These are phyloP conservation scores for Fusarium equiseti DNA, from an alignment of 2,329 filamentous ascomycete species.

Conservation along the genomic window DNA sequence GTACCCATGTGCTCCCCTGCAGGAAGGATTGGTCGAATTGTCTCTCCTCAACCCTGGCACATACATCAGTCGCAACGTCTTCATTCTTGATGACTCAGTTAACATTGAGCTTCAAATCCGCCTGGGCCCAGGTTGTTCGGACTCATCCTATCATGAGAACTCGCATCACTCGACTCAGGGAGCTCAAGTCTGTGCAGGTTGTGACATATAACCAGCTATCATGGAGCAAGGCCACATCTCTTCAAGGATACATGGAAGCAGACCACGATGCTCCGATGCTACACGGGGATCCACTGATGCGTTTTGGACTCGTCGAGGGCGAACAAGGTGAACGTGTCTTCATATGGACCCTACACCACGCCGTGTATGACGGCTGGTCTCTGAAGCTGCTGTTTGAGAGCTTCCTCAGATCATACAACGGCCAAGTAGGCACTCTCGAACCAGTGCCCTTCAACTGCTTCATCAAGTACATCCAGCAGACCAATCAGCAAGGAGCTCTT, in stretches of 20 bases:
- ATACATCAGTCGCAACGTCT: slow-evolving; percentile 14
- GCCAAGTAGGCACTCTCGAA: slow-evolving; percentile 9
- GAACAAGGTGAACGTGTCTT: slow-evolving; percentile 7
- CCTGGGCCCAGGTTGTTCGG: slow-evolving; percentile 10
- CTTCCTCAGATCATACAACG: slow-evolving; percentile 10
- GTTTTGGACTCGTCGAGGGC: slow-evolving; percentile 7
- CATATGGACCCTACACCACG: slow-evolving; percentile 12
- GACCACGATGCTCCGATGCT: slow-evolving; percentile 8
- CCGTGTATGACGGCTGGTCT: slow-evolving; percentile 12
- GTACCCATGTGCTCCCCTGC: slow-evolving; percentile 11
- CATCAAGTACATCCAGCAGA: slow-evolving; percentile 10
- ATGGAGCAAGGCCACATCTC: slow-evolving; percentile 9
- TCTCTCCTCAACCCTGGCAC: slow-evolving; percentile 11
- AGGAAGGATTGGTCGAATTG: slow-evolving; percentile 13
- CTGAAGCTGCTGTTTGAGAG: slow-evolving; percentile 11
- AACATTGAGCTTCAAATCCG: slow-evolving; percentile 10
- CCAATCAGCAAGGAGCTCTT: slow-evolving; percentile 8
- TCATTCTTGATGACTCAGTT: slow-evolving; percentile 10
- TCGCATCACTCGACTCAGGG: slow-evolving; percentile 7
- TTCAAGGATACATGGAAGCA: slow-evolving; percentile 7
- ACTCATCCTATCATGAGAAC: slow-evolving; percentile 10
- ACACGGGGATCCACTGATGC: slow-evolving; percentile 8
- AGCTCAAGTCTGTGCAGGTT: slow-evolving; percentile 11
- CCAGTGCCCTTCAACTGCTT: slow-evolving; percentile 9
- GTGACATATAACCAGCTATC: slow-evolving; percentile 8